Conservation (phyloP, 345 rosid species). For the Acer saccharum region DNA sequence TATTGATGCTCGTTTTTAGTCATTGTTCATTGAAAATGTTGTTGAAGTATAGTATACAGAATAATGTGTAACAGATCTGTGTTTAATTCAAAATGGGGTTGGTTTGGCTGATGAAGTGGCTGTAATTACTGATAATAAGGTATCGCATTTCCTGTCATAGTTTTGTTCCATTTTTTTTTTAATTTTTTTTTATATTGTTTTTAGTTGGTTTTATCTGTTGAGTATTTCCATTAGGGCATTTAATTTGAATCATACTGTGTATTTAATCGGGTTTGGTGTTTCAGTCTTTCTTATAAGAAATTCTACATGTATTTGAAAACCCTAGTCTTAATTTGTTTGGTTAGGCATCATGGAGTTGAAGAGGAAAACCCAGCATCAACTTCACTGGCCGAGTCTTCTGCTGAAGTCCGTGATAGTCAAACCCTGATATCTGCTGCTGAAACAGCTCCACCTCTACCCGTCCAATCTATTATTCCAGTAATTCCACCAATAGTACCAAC, state of each 20-base stretch:
- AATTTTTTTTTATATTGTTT: background rate
- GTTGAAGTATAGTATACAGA: too few relatives aligned
- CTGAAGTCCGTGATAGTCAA: conserved; percentile 34
- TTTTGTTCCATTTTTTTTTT: background rate
- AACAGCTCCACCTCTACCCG: conserved; percentile 32
- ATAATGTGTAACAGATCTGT: background rate
- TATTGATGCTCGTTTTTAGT: too few relatives aligned
- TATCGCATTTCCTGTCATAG: background rate
- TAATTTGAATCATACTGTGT: background rate
- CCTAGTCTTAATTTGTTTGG: background rate
- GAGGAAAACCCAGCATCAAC: conserved; percentile 48
- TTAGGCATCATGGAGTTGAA: conserved; percentile 62
- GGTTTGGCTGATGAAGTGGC: background rate
- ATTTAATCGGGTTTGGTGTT: too few relatives aligned
- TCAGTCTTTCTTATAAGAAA: background rate
- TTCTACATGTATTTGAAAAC: background rate
- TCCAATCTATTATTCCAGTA: conserved; percentile 35
- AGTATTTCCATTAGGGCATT: background rate
- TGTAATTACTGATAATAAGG: background rate
- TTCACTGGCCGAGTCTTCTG: conserved; percentile 38
- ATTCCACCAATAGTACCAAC: conserved; percentile 37
- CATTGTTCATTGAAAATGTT: too few relatives aligned
- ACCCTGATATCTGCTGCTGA: conserved; percentile 34
- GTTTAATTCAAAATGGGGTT: background rate
- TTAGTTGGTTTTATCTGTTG: background rate